A percentile compares a stretch with the other conserved stretches of the same genome.
Conservation (phyloP, 345 rosid species). For the Heritiera fomes region DNA sequence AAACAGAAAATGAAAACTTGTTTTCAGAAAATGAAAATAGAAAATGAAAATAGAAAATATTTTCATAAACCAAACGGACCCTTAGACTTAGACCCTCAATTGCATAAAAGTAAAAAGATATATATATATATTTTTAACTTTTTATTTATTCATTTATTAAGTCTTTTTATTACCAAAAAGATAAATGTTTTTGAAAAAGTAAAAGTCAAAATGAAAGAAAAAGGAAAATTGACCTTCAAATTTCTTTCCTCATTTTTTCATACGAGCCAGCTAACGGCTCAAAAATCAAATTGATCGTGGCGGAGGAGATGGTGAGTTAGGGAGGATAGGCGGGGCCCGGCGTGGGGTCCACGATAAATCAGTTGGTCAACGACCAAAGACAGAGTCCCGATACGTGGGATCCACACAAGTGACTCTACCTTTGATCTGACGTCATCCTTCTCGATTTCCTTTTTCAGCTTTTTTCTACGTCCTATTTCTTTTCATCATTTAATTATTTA, state of each 20-base stretch:
- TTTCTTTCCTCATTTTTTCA: too few relatives aligned
- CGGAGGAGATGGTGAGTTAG: neutral
- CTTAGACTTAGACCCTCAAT: neutral
- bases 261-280: too few relatives aligned
- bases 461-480: too few relatives aligned
- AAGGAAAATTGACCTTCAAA: too few relatives aligned
- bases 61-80: too few relatives aligned
- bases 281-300: too few relatives aligned
- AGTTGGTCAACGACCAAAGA: constrained; percentile 39
- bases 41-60: too few relatives aligned
- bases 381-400: constrained; percentile 20
- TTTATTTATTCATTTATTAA: neutral
- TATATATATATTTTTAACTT: neutral
- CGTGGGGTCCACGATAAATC: constrained; percentile 28
- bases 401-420: constrained; percentile 18
- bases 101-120: neutral
- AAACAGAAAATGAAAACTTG: too few relatives aligned
- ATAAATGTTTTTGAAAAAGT: too few relatives aligned
- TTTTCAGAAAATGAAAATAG: too few relatives aligned
- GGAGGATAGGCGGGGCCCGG: neutral
- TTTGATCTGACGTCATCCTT: constrained; percentile 28
- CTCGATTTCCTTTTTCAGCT: constrained; percentile 18
- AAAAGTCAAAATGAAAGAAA: too few relatives aligned
- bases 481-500: neutral
- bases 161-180: neutral